Evolutionary conservation across 2,329 filamentous ascomycete species (phyloP), one percentile per base, ranked within the genome.

Genomic region (Beauveria rudraprayagi): DNA sequence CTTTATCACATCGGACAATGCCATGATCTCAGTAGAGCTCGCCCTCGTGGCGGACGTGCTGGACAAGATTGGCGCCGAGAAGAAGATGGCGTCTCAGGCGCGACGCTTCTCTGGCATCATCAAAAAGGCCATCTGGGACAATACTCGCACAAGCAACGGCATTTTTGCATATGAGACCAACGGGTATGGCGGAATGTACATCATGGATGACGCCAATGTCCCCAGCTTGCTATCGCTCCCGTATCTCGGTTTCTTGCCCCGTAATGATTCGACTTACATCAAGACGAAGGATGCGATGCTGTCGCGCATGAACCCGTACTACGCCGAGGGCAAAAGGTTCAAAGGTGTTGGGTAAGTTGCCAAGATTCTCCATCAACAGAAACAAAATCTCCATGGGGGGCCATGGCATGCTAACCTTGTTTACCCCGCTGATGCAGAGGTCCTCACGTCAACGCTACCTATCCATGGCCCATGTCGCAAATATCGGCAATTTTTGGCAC

Each of bases 261-360:
- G 77, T 26, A 77, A 83, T 30, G 83, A 92, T 66, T 66, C 79
- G 5, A 79, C 89, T 1, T 96, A 96, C 71, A 83, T 88, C 68
- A 91, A 90, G 70, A 96, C 91, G 0, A 83, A 92, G 61, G 81
- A 82, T 60, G 93, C 92, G 81, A 85, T 94, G 62, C 81, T 95
- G 24, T 83, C 84, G 61, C 83, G 83, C 60, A 83, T 84, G 0
- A 96, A 96, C 68, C 90, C 91, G 0, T 96, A 94, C 73, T 96
- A 83, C 67, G 67, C 66, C 0, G 65, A 55, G 9, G 67, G 69
- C 17, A 59, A 65, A 52, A 55, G 58, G 4, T 70, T 68, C n/a
- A 62, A 61, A 14, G 68, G 69, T 3, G 67, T 70, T 40, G 68
- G 69, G 68, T 70, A 61, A 62, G 69, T 46, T 8, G 11, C 26